Conservation (phyloP, 768 basidiomycete species). For the Gloeophyllum trabeum region DNA sequence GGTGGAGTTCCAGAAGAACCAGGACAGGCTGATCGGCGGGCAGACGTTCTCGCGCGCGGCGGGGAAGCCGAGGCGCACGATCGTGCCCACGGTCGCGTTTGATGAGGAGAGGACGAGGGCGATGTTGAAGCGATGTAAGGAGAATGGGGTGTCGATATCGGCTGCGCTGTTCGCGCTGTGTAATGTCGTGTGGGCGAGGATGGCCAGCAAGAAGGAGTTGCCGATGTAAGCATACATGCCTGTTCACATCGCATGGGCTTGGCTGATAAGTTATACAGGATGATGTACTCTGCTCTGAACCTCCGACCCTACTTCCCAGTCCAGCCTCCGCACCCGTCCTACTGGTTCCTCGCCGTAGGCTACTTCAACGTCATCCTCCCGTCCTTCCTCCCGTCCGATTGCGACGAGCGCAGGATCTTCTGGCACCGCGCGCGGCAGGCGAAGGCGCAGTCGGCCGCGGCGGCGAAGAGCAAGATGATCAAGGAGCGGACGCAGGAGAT, state of each 20-base stretch:
- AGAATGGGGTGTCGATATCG: slow-evolving; percentile 61
- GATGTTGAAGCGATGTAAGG: slow-evolving; percentile 63
- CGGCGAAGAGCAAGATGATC: slow-evolving; percentile 52
- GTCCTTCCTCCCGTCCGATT: slow-evolving; percentile 26
- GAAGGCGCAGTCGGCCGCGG: slow-evolving; percentile 55
- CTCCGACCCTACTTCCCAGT: slow-evolving; percentile 44
- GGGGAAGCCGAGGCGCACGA: slow-evolving; percentile 38
- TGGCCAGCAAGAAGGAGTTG: slow-evolving; percentile 27
- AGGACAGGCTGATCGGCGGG: slow-evolving; percentile 55
- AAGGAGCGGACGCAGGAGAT: slow-evolving; percentile 51
- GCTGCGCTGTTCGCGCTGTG: slow-evolving; percentile 67
- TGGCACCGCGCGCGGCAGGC: slow-evolving; percentile 30
- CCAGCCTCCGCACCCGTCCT: slow-evolving; percentile 39
- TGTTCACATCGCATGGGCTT: neutral
- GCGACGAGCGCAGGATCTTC: slow-evolving; percentile 22
- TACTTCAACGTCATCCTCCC: slow-evolving; percentile 81
- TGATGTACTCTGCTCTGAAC: slow-evolving; percentile 86
- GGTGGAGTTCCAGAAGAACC: slow-evolving; percentile 44
- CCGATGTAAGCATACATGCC: slow-evolving; percentile 40
- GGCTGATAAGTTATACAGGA: slow-evolving; percentile 21
- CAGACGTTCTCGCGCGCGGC: slow-evolving; percentile 53
- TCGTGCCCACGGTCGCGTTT: slow-evolving; percentile 61
- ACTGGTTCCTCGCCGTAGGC: slow-evolving; percentile 75
- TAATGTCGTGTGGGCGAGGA: slow-evolving; percentile 63
- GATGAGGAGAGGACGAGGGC: slow-evolving; percentile 40